Base-by-base conservation (phyloP, 176 grass and related monocot species). In the Luzula sylvatica region DNA sequence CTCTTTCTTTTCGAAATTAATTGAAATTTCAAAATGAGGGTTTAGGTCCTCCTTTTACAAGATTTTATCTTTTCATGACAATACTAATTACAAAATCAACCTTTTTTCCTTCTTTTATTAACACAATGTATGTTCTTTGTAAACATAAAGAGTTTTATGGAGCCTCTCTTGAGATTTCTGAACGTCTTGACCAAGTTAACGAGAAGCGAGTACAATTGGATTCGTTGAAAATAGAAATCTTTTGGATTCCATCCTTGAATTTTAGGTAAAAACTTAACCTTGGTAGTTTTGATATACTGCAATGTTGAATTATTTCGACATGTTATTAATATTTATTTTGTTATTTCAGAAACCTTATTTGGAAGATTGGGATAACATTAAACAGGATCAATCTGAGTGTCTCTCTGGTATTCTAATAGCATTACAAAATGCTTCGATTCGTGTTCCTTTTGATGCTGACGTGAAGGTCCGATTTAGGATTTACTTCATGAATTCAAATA, bases 121-220 rank as follows among this genome's bases (percentile, higher is more conserved):
- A 35, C 12, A 15, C 42, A 3, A 18, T 25, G 20, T 3, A 1
- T 72, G 20, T 64, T 55, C 27, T 25, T 23, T 55, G 61, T 17
- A 23, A 28, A 42, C 50, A 96, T 84, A 86, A 56, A 71, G 87
- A 81, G 17, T 26, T 96, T 15, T 68, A 61, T 26, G 81, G 78
- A 19, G 74, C 84, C 3, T 61, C 51, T 0, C 55, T 57, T 29
- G 55, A 35, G 58, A 76, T 82, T 0, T n/a, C 52, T 0, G 27
- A 61, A 12, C 16, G 82, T 20, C 78, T 23, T 25, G 60, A 73
- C 28, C 85, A 74, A 1, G 71, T 90, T 15, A 40, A 24, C 0
- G 68, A 69, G 24, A 89, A 96, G 68, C 86, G 51, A 45, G 24
- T 4, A 23, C 46, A 77, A 28, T 22, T 74, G 14, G 74, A 86